Evolutionary conservation across 2,329 filamentous ascomycete genomes (phyloP).

Genomic region (Diaporthe citri): DNA sequence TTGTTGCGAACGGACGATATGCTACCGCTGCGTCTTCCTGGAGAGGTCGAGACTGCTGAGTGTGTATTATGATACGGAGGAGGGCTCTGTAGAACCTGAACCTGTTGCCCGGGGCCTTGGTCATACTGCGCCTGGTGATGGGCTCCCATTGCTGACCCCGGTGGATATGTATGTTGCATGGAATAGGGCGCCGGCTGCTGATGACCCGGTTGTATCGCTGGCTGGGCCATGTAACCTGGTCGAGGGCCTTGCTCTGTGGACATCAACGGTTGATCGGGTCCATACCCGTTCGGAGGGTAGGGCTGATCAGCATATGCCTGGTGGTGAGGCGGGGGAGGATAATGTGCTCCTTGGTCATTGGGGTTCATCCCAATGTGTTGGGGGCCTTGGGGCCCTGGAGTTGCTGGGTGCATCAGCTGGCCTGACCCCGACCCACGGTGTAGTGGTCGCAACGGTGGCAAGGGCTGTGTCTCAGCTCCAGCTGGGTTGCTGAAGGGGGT

Average conservation of each 20-base stretch:
- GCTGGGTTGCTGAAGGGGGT: conserved; percentile 39
- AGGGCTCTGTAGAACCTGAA: conserved; percentile 37
- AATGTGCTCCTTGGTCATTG: conserved; percentile 18
- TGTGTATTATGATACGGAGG: conserved; percentile 34
- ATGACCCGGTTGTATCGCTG: conserved; percentile 29
- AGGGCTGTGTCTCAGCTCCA: conserved; percentile 29
- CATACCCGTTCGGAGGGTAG: conserved; percentile 37
- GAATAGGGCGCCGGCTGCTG: conserved; percentile 35
- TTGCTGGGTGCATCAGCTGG: conserved; percentile 30
- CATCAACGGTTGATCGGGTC: conserved; percentile 39
- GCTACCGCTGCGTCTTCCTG: conserved; percentile 48
- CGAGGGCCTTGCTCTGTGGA: conserved; percentile 38
- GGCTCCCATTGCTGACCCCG: conserved; percentile 10
- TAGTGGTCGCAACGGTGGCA: conserved; percentile 35
- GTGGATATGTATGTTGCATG: conserved; percentile 29
- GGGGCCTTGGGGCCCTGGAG: conserved; percentile 16
- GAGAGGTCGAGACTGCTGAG: conserved; percentile 47
- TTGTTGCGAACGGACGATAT: conserved; percentile 47
- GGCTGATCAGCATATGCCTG: conserved; percentile 34
- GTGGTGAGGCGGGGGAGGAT: conserved; percentile 29
- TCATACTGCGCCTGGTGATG: conserved; percentile 28
- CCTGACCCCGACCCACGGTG: conserved; percentile 37
- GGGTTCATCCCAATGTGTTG: conserved; percentile 33
- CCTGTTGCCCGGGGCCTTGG: conserved; percentile 24
- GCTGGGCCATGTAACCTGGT: conserved; percentile 38